A percentile compares a stretch with the other conserved stretches of the same genome.
These are phyloP conservation scores for Chalaropsis ovoidea DNA, from an alignment of 2,329 filamentous ascomycete genomes.

Conservation along the genomic window DNA sequence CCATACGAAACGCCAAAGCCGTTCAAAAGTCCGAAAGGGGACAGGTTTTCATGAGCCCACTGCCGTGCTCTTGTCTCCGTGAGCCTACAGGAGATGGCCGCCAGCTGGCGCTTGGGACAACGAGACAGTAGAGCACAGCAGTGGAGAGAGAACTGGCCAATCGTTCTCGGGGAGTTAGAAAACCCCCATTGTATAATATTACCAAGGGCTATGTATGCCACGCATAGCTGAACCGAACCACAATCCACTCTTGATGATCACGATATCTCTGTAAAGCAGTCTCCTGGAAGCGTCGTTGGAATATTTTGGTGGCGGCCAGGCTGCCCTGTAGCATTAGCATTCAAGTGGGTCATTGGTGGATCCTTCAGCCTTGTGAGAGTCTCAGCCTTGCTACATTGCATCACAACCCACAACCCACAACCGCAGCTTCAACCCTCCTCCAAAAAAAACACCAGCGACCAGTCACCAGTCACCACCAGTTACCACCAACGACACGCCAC, in stretches of 20 bases:
- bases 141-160: not conserved
- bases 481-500: not conserved
- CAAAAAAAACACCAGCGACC: too few relatives aligned
- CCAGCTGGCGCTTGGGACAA: too few relatives aligned
- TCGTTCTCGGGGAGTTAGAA: not conserved
- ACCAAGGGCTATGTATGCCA: not conserved
- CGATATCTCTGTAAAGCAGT: too few relatives aligned
- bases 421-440: not conserved
- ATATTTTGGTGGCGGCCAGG: too few relatives aligned
- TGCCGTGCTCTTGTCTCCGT: not conserved
- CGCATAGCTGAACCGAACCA: not conserved
- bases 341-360: not conserved
- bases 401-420: too few relatives aligned
- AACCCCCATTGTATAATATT: slow-evolving; percentile 12
- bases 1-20: slow-evolving; percentile 67
- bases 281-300: too few relatives aligned
- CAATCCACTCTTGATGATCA: not conserved
- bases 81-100: not conserved
- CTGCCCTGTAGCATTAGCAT: too few relatives aligned
- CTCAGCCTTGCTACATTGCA: not conserved
- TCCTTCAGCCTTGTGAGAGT: slow-evolving; percentile 21
- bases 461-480: too few relatives aligned
- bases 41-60: slow-evolving; percentile 59
- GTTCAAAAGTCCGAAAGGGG: slow-evolving; percentile 70
- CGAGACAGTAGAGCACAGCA: not conserved